phyloP scores from a whole-genome alignment of 768 basidiomycete genomes.

The Candolleomyces eurysporus region DNA sequence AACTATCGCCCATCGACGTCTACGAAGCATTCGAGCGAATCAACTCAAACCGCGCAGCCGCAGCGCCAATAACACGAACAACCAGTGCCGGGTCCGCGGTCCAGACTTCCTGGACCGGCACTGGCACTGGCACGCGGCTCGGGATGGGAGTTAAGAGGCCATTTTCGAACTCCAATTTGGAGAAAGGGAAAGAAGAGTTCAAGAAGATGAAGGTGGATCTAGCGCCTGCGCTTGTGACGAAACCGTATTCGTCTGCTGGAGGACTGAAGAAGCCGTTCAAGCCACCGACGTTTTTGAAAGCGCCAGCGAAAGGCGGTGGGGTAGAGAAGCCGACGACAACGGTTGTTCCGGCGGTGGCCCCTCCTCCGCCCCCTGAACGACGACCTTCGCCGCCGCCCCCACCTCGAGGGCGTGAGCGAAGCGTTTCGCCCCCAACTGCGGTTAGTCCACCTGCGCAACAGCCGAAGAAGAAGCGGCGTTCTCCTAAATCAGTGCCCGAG shows the following conservation, averaged over 20 bases:
- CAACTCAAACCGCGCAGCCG: neutral
- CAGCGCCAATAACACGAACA: neutral
- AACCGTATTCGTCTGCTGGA: conserved; percentile 39
- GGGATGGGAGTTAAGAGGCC: too few species aligned
- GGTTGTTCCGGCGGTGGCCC: too few species aligned
- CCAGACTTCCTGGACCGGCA: neutral
- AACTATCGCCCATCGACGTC: conserved; percentile 43
- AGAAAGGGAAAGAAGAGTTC: conserved; percentile 3
- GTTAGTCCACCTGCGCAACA: too few species aligned
- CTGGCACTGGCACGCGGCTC: neutral
- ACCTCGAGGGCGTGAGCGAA: too few species aligned
- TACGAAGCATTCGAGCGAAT: conserved; percentile 6
- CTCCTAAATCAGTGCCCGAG: too few species aligned
- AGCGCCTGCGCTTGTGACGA: conserved; percentile 42
- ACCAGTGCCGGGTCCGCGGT: neutral
- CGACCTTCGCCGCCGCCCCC: too few species aligned
- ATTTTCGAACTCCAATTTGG: conserved; percentile 5
- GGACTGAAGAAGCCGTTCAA: conserved; percentile 50
- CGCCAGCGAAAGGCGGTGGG: too few species aligned
- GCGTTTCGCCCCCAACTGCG: too few species aligned
- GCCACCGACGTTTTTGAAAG: conserved; percentile 30
- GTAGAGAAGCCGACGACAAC: too few species aligned
- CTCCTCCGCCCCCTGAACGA: too few species aligned
- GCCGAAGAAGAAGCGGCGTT: too few species aligned
- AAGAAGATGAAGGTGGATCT: conserved; percentile 35